phyloP scores from a whole-genome alignment of 208 protist genomes.

The Trypanosoma platydactyli region DNA sequence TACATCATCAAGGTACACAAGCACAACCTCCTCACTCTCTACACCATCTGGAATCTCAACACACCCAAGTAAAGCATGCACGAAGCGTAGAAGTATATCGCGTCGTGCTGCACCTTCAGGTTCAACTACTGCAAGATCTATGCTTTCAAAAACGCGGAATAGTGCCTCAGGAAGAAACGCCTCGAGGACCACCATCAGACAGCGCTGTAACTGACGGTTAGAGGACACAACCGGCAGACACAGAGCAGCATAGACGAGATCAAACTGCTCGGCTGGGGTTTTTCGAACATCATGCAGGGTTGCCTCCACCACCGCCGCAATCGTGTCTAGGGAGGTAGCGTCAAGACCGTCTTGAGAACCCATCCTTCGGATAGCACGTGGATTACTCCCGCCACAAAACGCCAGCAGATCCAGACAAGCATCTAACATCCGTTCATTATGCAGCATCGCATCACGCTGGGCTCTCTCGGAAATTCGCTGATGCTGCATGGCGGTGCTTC shows the following conservation, averaged over 20 bases:
- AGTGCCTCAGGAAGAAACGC: constrained; percentile 60
- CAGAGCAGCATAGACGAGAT: constrained; percentile 74
- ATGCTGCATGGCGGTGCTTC: constrained; percentile 33
- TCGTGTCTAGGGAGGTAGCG: constrained; percentile 19
- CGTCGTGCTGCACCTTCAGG: constrained; percentile 27
- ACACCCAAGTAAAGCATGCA: constrained; percentile 59
- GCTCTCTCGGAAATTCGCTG: constrained; percentile 43
- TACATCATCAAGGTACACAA: constrained; percentile 74
- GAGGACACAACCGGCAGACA: constrained; percentile 49
- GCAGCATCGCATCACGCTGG: constrained; percentile 40
- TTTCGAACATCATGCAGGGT: constrained; percentile 59
- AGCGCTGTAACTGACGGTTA: constrained; percentile 49
- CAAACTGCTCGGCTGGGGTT: constrained; percentile 65
- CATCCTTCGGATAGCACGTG: neutral
- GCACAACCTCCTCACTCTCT: constrained; percentile 60
- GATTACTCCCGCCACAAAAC: constrained; percentile 37
- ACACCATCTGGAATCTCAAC: constrained; percentile 40
- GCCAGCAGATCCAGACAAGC: constrained; percentile 74
- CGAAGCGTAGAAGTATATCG: constrained; percentile 39
- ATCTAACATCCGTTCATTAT: constrained; percentile 70
- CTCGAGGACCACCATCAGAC: constrained; percentile 68
- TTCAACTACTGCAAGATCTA: constrained; percentile 40
- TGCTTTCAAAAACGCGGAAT: constrained; percentile 70
- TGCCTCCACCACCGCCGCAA: constrained; percentile 44
- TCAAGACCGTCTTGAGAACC: constrained; percentile 8